Evolutionary conservation across 495 filamentous ascomycete genomes (phyloP).

Genomic region (Aspergillus hancockii): DNA sequence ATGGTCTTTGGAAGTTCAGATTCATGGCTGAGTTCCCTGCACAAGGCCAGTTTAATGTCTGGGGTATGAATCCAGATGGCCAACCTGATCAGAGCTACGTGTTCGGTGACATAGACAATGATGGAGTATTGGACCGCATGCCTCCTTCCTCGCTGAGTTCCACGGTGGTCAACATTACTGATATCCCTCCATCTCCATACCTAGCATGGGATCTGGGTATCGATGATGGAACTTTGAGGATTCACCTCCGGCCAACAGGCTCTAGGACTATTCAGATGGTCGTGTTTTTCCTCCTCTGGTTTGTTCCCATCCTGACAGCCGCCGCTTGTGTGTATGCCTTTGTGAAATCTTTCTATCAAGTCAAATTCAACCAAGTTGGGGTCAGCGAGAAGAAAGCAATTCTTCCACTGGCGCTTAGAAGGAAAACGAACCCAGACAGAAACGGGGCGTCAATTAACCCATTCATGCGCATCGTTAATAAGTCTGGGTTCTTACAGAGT

Average conservation of each 20-base stretch:
- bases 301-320: constrained; percentile 56
- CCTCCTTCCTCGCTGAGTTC: constrained; percentile 59
- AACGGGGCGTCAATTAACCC: constrained; percentile 30
- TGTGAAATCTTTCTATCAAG: constrained; percentile 66
- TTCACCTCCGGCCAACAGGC: constrained; percentile 55
- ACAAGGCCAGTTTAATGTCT: constrained; percentile 64
- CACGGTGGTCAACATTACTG: constrained; percentile 62
- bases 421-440: constrained; percentile 25
- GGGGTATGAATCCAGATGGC: constrained; percentile 69
- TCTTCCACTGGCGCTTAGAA: constrained; percentile 37
- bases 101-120: constrained; percentile 61
- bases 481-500: constrained; percentile 47
- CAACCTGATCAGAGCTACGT: constrained; percentile 60
- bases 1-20: constrained; percentile 61
- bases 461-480: constrained; percentile 38
- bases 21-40: constrained; percentile 68
- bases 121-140: constrained; percentile 63
- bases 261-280: constrained; percentile 57
- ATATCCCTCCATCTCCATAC: constrained; percentile 54
- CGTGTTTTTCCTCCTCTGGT: constrained; percentile 57
- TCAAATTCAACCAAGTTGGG: constrained; percentile 71
- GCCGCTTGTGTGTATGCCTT: constrained; percentile 56
- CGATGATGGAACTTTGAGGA: constrained; percentile 56
- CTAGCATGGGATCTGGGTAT: constrained; percentile 57
- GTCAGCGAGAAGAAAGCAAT: constrained; percentile 51